A percentile compares a stretch with the other conserved stretches of the same genome.
Evolutionary conservation across 2,329 filamentous ascomycete genomes (phyloP).

Genomic region (Clarireedia paspali): DNA sequence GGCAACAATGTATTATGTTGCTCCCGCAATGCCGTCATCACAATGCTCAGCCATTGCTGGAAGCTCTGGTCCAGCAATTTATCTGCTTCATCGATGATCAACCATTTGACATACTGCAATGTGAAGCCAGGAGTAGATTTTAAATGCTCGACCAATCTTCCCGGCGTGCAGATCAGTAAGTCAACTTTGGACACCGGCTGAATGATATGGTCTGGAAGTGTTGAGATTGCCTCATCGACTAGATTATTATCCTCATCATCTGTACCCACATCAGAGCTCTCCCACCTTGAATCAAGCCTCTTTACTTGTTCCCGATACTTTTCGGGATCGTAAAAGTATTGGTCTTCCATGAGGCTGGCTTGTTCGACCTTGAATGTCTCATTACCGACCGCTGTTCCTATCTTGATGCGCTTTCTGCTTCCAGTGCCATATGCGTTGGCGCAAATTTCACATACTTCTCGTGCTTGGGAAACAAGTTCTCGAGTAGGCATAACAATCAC

Average conservation of each 20-base stretch:
- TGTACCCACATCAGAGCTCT: conserved; percentile 38
- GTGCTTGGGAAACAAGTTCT: conserved; percentile 81
- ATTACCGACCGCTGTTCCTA: conserved; percentile 78
- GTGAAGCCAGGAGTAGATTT: conserved; percentile 76
- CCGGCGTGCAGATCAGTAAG: conserved; percentile 84
- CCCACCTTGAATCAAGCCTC: conserved; percentile 37
- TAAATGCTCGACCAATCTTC: conserved; percentile 85
- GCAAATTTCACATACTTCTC: conserved; percentile 69
- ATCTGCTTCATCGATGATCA: conserved; percentile 91
- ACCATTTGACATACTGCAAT: conserved; percentile 72
- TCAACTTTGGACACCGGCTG: conserved; percentile 68
- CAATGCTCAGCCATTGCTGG: conserved; percentile 76
- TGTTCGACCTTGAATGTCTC: conserved; percentile 64
- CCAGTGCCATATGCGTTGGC: conserved; percentile 50
- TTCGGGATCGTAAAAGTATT: conserved; percentile 61
- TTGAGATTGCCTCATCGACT: conserved; percentile 30
- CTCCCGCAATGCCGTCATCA: conserved; percentile 52
- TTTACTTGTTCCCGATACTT: conserved; percentile 40
- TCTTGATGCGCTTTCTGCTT: conserved; percentile 58
- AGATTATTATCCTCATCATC: conserved; percentile 32
- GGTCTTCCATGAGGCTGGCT: conserved; percentile 50
- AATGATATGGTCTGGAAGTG: conserved; percentile 55
- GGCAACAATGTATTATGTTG: neutral
- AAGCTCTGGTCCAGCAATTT: conserved; percentile 86
- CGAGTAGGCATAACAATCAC: conserved; percentile 85